Base-by-base conservation (phyloP, 768 basidiomycete species). In the Podaxis mareebaensis region DNA sequence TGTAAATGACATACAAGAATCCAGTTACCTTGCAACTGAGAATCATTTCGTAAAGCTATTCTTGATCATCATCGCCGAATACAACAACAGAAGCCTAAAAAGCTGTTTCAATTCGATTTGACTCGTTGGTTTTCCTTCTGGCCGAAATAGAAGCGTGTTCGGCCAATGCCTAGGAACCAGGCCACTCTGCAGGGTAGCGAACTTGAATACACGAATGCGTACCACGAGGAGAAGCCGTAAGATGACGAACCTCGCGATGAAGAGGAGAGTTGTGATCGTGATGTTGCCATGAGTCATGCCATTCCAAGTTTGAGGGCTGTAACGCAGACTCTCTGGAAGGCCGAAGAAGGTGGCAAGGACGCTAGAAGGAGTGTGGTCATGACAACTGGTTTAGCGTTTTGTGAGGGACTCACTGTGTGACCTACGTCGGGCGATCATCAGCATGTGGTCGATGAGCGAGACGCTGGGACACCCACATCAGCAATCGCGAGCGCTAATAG, bases 251-350 rank as follows among this genome's bases (percentile, higher is more conserved):
- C 90, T 82, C 66, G 80, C 79, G 44, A 77, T 53, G 58, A 88
- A 79, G 40, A 93, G 77, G 26, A 86, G 74, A 33, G 87, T 57
- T 24, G 84, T 82, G 62, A 86, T 76, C 3, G 89, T 86, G 69
- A 92, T 87, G 68, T 92, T 93, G 38, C 91, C 91, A 67, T 92
- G 91, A 0, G 86, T 89, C 79, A 84, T 88, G 28, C 79, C 70
- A 72, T 92, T 92, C 92, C 91, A 93, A 13, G 70, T 68, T 7
- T 71, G 71, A 39, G 83, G 76, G 28, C 78, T 75, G 63, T 79
- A 86, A 53, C 79, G 80, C 65, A 90, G 72, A 28, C 83, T 76
- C 38, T 73, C 67, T 0, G 92, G 92, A 30, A 92, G 81, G 7
- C 82, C 82, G 42, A 84, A 58, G 68, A 86, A 81, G 15, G 87